Conservation (phyloP, 2,329 filamentous ascomycete species). For the Paraconiothyrium brasiliense region DNA sequence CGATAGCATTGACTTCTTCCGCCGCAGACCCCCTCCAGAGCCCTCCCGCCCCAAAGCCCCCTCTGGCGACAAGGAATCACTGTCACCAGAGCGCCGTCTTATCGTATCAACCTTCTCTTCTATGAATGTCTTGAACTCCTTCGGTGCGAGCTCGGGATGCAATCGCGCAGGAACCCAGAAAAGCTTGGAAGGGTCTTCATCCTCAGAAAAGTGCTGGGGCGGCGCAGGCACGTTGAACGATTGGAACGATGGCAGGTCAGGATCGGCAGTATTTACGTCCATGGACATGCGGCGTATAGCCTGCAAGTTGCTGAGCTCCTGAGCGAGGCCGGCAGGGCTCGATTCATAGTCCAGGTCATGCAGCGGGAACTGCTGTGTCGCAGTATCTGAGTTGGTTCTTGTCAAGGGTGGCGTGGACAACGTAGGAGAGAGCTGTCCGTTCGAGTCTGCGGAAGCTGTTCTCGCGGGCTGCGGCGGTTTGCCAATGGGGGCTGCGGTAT, state of each 20-base stretch:
- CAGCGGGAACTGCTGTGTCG: conserved; percentile 72
- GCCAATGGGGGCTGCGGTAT: conserved; percentile 32
- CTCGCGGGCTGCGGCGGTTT: conserved; percentile 21
- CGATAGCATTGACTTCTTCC: conserved; percentile 96
- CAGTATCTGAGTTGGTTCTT: conserved; percentile 51
- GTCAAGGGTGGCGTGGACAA: conserved; percentile 54
- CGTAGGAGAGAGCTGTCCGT: conserved; percentile 46
- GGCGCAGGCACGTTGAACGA: conserved; percentile 69
- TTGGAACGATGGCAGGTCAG: conserved; percentile 79
- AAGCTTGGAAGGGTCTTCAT: conserved; percentile 85
- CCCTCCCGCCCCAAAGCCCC: conserved; percentile 62
- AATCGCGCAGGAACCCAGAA: conserved; percentile 96
- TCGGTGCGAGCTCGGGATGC: conserved; percentile 92
- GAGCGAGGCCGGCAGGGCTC: conserved; percentile 85
- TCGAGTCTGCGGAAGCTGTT: conserved; percentile 28
- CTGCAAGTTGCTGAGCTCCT: conserved; percentile 91
- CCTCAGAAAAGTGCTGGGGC: conserved; percentile 73
- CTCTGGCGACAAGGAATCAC: conserved; percentile 70
- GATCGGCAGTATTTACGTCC: conserved; percentile 78
- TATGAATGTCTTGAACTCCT: conserved; percentile 95
- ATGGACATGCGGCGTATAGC: conserved; percentile 92
- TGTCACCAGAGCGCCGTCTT: conserved; percentile 78
- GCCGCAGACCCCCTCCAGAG: conserved; percentile 70
- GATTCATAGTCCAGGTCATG: conserved; percentile 91
- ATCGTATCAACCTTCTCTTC: conserved; percentile 93